A percentile compares a stretch with the other conserved stretches of the same genome.
Conservation (phyloP, 1,139 yeast species). For the Yamadazyma oceani region DNA sequence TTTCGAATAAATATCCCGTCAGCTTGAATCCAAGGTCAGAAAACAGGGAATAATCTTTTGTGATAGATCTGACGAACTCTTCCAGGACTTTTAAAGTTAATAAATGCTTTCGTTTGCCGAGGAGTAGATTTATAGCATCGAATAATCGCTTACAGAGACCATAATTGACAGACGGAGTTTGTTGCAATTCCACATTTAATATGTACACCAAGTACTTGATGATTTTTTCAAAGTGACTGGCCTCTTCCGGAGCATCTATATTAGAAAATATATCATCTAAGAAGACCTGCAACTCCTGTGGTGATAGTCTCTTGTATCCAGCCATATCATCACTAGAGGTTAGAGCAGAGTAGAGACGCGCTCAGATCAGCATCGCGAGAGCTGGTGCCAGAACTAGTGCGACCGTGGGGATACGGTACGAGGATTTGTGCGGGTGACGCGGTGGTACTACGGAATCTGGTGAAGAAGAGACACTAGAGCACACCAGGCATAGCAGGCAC, state of each 20-base stretch:
- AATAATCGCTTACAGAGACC: conserved; percentile 22
- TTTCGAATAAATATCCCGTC: background rate
- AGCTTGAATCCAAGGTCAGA: background rate
- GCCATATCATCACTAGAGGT: background rate
- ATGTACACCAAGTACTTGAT: conserved; percentile 28
- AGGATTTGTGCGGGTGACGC: background rate
- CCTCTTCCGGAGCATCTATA: conserved; percentile 24
- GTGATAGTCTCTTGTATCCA: conserved; percentile 18
- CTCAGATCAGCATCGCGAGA: background rate
- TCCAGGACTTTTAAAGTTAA: conserved; percentile 14
- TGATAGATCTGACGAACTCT: background rate
- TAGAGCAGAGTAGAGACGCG: background rate
- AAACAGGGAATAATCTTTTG: background rate
- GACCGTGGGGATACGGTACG: background rate
- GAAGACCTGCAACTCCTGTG: conserved; percentile 32
- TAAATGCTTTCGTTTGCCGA: conserved; percentile 27
- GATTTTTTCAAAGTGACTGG: conserved; percentile 38
- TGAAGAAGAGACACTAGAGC: too few relatives aligned
- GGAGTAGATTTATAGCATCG: conserved; percentile 31
- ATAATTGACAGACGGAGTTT: conserved; percentile 6
- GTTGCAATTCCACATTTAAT: conserved; percentile 13
- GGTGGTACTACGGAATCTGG: background rate
- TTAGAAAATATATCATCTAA: conserved; percentile 37
- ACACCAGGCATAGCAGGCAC: too few relatives aligned
- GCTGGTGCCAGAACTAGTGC: background rate